phyloP scores from a whole-genome alignment of 805 yeast genomes.

The Osmozyma mogii region DNA sequence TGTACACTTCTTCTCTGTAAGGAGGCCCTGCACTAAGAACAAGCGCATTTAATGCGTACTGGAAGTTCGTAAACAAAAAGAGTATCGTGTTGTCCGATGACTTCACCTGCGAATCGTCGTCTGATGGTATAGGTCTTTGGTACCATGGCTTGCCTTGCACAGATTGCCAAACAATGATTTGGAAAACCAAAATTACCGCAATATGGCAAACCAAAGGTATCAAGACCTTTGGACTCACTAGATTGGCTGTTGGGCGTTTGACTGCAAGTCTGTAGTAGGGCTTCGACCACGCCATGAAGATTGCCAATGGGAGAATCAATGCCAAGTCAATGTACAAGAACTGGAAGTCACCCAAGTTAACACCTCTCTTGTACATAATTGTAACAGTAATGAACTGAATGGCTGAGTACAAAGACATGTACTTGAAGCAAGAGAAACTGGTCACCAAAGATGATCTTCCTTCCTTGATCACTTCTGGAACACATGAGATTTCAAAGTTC shows the following conservation, averaged over 20 bases:
- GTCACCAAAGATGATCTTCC: conserved; percentile 95
- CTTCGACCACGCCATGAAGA: conserved; percentile 96
- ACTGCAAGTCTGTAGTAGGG: conserved; percentile 54
- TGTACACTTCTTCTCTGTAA: conserved; percentile 66
- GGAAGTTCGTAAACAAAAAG: conserved; percentile 77
- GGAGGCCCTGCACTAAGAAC: conserved; percentile 92
- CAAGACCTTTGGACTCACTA: conserved; percentile 82
- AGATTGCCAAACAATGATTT: conserved; percentile 55
- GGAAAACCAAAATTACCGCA: conserved; percentile 53
- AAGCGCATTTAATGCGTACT: conserved; percentile 77
- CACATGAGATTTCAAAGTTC: conserved; percentile 86
- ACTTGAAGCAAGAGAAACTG: conserved; percentile 93
- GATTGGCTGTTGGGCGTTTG: conserved; percentile 89
- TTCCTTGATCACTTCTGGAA: conserved; percentile 81
- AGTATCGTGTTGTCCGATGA: conserved; percentile 86
- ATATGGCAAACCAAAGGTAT: conserved; percentile 80
- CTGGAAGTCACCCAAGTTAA: conserved; percentile 94
- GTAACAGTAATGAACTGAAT: conserved; percentile 89
- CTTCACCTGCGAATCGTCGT: conserved; percentile 61
- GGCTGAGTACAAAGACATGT: conserved; percentile 95
- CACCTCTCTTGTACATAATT: conserved; percentile 77
- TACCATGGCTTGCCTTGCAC: conserved; percentile 68
- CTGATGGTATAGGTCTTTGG: conserved; percentile 69
- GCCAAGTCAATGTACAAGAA: conserved; percentile 89
- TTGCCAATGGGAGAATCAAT: conserved; percentile 87